phyloP scores from a whole-genome alignment of 805 yeast genomes.

The Teunomyces atbi region DNA sequence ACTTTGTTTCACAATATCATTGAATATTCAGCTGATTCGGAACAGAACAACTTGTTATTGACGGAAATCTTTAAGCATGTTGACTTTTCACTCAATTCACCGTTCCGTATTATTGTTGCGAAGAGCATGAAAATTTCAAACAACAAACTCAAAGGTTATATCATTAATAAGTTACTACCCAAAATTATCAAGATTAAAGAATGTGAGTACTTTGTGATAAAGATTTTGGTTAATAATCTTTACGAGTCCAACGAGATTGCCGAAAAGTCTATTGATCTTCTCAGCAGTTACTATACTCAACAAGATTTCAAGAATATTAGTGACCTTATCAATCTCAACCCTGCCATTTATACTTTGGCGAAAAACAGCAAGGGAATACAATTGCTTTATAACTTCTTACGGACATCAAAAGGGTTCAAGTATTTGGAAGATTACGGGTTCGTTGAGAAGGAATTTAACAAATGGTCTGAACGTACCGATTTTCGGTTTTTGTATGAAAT shows the following conservation, averaged over 20 bases:
- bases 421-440: constrained; percentile 57
- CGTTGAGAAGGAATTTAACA: constrained; percentile 61
- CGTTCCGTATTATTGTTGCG: constrained; percentile 61
- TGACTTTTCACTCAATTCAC: constrained; percentile 60
- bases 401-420: constrained; percentile 67
- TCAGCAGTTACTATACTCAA: constrained; percentile 19
- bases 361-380: constrained; percentile 32
- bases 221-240: constrained; percentile 60
- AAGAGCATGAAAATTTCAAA: constrained; percentile 62
- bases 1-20: constrained; percentile 75
- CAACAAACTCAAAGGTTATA: constrained; percentile 49
- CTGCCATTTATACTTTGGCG: constrained; percentile 46
- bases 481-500: constrained; percentile 35
- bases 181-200: constrained; percentile 33
- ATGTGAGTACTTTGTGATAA: constrained; percentile 48
- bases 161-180: constrained; percentile 53
- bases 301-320: constrained; percentile 42
- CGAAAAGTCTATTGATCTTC: constrained; percentile 16
- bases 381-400: constrained; percentile 60
- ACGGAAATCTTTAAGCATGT: constrained; percentile 58
- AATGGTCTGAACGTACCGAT: constrained; percentile 57
- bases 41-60: constrained; percentile 48
- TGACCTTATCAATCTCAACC: constrained; percentile 51
- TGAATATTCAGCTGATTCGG: constrained; percentile 36
- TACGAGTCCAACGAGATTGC: constrained; percentile 51